A percentile compares a stretch with the other conserved stretches of the same genome.
These are phyloP conservation scores for Fomitopsis betulina DNA, from an alignment of 1,284 basidiomycete species.

Conservation along the genomic window DNA sequence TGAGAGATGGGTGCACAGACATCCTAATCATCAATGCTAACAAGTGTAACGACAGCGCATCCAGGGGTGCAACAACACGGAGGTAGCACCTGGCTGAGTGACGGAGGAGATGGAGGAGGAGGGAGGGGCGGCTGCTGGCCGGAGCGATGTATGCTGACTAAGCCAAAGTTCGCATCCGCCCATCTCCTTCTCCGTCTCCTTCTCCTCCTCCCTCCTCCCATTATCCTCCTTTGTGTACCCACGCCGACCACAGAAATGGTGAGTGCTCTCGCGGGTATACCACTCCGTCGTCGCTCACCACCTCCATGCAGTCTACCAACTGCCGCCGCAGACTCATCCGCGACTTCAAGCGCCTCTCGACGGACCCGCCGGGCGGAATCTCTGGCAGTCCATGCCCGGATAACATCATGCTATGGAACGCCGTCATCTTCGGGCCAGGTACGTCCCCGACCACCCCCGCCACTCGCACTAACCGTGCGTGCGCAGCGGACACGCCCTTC, in stretches of 20 bases:
- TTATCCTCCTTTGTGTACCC: too few relatives aligned
- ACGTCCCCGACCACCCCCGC: constrained; percentile 24
- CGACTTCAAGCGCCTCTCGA: constrained; percentile 93
- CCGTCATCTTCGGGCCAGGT: constrained; percentile 98
- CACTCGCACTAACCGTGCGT: constrained; percentile 2
- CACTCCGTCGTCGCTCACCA: background rate
- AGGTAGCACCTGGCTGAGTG: too few relatives aligned
- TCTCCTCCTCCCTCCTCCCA: too few relatives aligned
- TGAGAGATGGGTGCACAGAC: too few relatives aligned
- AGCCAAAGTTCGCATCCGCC: too few relatives aligned
- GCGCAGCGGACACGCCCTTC: constrained; percentile 87
- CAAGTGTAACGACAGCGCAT: too few relatives aligned
- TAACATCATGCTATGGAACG: constrained; percentile 99
- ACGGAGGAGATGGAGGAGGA: too few relatives aligned
- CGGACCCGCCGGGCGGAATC: constrained; percentile 93
- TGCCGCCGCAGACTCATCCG: constrained; percentile 89
- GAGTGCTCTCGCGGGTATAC: background rate
- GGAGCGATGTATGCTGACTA: too few relatives aligned
- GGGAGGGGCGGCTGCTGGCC: too few relatives aligned
- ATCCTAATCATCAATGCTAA: too few relatives aligned
- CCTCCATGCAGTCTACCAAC: constrained; percentile 66
- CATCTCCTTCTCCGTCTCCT: too few relatives aligned
- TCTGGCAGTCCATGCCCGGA: constrained; percentile 96
- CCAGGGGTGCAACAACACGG: too few relatives aligned
- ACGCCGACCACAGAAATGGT: background rate